Conservation (phyloP, 2,329 filamentous ascomycete species). For the Xylaria sp. region DNA sequence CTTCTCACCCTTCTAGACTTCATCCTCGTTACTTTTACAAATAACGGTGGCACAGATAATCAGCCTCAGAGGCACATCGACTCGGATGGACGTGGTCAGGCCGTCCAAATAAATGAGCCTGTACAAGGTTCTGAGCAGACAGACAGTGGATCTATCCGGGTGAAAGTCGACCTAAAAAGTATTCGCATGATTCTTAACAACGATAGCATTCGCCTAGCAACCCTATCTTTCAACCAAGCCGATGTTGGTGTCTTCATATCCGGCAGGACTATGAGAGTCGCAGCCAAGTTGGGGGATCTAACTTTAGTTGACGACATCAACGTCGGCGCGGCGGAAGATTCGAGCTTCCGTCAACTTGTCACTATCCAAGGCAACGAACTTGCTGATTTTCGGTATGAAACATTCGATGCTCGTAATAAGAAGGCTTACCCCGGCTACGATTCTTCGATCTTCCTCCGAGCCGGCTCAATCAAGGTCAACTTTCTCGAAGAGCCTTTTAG, state of each 20-base stretch:
- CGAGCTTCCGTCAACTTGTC: conserved; percentile 84
- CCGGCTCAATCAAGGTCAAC: conserved; percentile 95
- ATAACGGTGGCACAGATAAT: conserved; percentile 54
- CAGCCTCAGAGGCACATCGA: conserved; percentile 50
- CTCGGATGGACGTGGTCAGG: conserved; percentile 52
- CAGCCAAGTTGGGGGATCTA: conserved; percentile 85
- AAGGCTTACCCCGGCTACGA: conserved; percentile 92
- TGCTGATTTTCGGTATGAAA: conserved; percentile 97
- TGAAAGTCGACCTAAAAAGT: conserved; percentile 92
- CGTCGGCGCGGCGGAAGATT: conserved; percentile 82
- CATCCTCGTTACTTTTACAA: conserved; percentile 88
- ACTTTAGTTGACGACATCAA: conserved; percentile 94
- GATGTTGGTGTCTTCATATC: conserved; percentile 90
- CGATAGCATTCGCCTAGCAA: conserved; percentile 93
- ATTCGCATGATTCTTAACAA: conserved; percentile 97
- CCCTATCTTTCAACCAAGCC: conserved; percentile 89
- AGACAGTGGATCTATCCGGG: conserved; percentile 81
- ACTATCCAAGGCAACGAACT: conserved; percentile 96
- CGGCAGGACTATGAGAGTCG: conserved; percentile 86
- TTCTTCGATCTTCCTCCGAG: conserved; percentile 87
- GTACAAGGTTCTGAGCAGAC: conserved; percentile 50
- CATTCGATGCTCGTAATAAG: conserved; percentile 77
- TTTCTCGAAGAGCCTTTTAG: conserved; percentile 97
- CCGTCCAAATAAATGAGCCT: conserved; percentile 53
- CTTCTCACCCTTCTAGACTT: conserved; percentile 94